phyloP scores from a whole-genome alignment of 148 eudicot genomes.

The Rhododendron vialii region DNA sequence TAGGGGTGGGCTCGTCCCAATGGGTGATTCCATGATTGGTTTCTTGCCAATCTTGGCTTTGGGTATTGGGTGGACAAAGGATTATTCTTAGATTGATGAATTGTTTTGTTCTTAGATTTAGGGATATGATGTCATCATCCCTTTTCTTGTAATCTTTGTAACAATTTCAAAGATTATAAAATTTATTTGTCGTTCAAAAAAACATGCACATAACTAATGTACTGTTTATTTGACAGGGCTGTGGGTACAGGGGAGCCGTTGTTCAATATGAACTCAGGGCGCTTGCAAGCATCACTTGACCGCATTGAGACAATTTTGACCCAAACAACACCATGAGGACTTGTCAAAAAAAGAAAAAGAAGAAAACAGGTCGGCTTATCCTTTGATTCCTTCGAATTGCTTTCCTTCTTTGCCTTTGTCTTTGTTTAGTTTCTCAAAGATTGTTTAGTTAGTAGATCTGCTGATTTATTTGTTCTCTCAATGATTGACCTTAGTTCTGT shows the following conservation, averaged over 20 bases:
- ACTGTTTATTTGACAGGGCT: constrained; percentile 41
- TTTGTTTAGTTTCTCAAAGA: not conserved
- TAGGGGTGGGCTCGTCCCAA: too few relatives aligned
- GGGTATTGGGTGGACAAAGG: too few relatives aligned
- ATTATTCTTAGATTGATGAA: too few relatives aligned
- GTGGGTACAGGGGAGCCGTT: constrained; percentile 75
- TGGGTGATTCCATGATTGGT: too few relatives aligned
- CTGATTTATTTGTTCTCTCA: not conserved
- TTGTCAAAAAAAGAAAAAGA: constrained; percentile 2
- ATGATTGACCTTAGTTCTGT: not conserved
- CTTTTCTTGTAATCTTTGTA: too few relatives aligned
- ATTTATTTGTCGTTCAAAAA: too few relatives aligned
- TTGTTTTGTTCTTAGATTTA: too few relatives aligned
- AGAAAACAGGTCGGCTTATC: constrained; percentile 7
- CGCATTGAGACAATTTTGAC: constrained; percentile 84
- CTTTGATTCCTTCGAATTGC: too few relatives aligned
- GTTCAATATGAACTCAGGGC: constrained; percentile 85
- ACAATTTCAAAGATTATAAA: too few relatives aligned
- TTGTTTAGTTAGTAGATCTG: not conserved
- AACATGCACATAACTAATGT: not conserved
- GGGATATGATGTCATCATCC: too few relatives aligned
- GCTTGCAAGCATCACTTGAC: constrained; percentile 85
- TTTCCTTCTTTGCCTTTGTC: not conserved
- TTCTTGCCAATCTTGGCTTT: too few relatives aligned
- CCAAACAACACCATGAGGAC: constrained; percentile 20